phyloP scores from a whole-genome alignment of 208 protist species.

The Wallacemonas sp. region DNA sequence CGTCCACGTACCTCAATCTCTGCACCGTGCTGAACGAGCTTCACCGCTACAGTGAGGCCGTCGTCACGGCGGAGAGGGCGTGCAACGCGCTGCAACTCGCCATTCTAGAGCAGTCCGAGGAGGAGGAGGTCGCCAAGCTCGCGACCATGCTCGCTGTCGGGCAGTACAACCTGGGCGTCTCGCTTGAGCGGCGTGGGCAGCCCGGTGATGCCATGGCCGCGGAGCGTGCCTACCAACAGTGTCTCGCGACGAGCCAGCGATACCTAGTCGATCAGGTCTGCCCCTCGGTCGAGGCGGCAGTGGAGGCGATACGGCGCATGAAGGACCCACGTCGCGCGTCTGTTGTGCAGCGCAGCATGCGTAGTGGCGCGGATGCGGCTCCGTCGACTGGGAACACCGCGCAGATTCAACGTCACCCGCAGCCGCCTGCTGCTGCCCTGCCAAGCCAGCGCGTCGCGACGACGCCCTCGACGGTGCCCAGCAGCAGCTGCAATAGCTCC shows the following conservation, averaged over 20 bases:
- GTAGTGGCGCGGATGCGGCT: not conserved
- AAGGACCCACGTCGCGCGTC: constrained; percentile 14
- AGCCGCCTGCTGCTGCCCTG: too few species aligned
- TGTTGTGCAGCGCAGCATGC: constrained; percentile 7
- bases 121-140: constrained; percentile 25
- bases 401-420: too few species aligned
- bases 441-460: too few species aligned
- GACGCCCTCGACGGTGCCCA: too few species aligned
- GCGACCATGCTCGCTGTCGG: constrained; percentile 84
- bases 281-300: constrained; percentile 66
- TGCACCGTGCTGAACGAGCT: constrained; percentile 85
- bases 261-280: constrained; percentile 61
- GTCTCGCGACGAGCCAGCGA: constrained; percentile 47
- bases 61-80: constrained; percentile 65
- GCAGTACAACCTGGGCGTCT: constrained; percentile 86
- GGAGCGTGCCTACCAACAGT: constrained; percentile 51
- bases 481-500: constrained; percentile 10
- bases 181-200: constrained; percentile 59
- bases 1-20: constrained; percentile 85
- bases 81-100: constrained; percentile 61
- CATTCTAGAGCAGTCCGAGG: constrained; percentile 38
- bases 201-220: constrained; percentile 37
- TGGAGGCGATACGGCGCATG: constrained; percentile 58
- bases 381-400: not conserved
- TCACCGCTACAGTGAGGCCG: constrained; percentile 69